A percentile compares a stretch with the other conserved stretches of the same genome.
phyloP scores from a whole-genome alignment of 2,329 filamentous ascomycete species.

The Teratosphaeria gauchensis region DNA sequence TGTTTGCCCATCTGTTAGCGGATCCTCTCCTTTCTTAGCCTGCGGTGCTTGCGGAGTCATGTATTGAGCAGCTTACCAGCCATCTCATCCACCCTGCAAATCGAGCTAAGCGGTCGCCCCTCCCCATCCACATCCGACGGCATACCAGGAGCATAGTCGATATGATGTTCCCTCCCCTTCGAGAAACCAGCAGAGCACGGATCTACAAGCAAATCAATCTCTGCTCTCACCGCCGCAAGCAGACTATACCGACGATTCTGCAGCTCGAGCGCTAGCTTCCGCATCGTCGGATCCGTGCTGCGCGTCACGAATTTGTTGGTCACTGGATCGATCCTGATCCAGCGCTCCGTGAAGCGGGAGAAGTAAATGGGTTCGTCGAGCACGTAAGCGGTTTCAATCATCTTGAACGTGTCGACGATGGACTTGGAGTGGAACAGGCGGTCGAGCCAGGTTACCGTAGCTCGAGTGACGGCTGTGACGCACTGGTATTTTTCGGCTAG shows the following conservation, averaged over 20 bases:
- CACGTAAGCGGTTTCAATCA: constrained; percentile 16
- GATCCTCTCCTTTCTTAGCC: constrained; percentile 4
- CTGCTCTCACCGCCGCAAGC: constrained; percentile 9
- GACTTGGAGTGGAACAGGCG: constrained; percentile 13
- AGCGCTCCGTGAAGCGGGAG: constrained; percentile 19
- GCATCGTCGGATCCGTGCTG: not conserved
- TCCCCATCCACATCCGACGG: constrained; percentile 10
- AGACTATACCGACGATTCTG: constrained; percentile 6
- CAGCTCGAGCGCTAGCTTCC: not conserved
- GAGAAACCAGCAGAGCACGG: constrained; percentile 15
- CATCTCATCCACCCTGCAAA: constrained; percentile 16
- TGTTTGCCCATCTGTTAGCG: not conserved
- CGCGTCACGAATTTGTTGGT: not conserved
- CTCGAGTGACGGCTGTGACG: constrained; percentile 13
- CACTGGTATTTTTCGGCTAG: constrained; percentile 17
- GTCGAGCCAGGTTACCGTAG: constrained; percentile 19
- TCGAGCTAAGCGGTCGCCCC: not conserved
- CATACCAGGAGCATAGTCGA: constrained; percentile 19
- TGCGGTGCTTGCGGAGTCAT: not conserved
- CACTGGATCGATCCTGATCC: constrained; percentile 8
- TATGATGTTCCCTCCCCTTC: constrained; percentile 16
- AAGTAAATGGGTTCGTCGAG: constrained; percentile 22
- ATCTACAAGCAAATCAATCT: constrained; percentile 18
- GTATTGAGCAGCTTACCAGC: too few species aligned
- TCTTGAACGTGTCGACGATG: constrained; percentile 6